Evolutionary conservation across 441 rosid genomes (phyloP), one percentile per base, ranked within the genome.

Genomic region (Erodium trifolium): DNA sequence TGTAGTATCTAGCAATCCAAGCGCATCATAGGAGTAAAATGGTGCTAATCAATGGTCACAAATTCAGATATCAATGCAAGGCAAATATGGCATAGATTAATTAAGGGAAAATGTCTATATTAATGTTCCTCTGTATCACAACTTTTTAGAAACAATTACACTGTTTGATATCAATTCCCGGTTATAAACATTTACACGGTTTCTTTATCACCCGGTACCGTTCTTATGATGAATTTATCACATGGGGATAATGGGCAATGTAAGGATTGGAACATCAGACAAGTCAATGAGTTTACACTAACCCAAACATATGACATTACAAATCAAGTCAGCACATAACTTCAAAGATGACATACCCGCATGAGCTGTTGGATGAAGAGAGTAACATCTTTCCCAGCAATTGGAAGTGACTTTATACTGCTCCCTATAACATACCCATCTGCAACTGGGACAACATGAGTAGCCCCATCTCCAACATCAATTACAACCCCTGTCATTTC

Each of bases 401-500:
- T 84, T 3, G 98, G 99, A 65, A 94, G 70, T 0, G 98, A 86
- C 80, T 87, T 94, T 71, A 92, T 94, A 88, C 97, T 88, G 85
- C 99, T 87, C 70, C 87, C 97, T 66, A 94, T 94, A 63, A 94
- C 99, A 83, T 94, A 94, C 75, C 99, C 99, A 71, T 94, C 99
- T 70, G 98, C 99, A 70, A 94, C 98, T n/a, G 98, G 99, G 63
- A 94, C 99, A 67, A 94, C 83, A 78, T 84, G 93, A 68, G 96
- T 86, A 35, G 99, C 92, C 62, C 99, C 99, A 78, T 94, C 99
- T 76, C 99, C 98, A 79, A 92, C 89, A 84, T 94, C 99, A 65
- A 92, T 92, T 49, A 94, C 96, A 73, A 94, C 98, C 76, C 98
- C 99, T 88, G 98, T 94, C 99, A 94, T 92, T 93, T 94, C 99